Evolutionary conservation across 768 basidiomycete genomes (phyloP).

Genomic region (Lactarius hatsudake): DNA sequence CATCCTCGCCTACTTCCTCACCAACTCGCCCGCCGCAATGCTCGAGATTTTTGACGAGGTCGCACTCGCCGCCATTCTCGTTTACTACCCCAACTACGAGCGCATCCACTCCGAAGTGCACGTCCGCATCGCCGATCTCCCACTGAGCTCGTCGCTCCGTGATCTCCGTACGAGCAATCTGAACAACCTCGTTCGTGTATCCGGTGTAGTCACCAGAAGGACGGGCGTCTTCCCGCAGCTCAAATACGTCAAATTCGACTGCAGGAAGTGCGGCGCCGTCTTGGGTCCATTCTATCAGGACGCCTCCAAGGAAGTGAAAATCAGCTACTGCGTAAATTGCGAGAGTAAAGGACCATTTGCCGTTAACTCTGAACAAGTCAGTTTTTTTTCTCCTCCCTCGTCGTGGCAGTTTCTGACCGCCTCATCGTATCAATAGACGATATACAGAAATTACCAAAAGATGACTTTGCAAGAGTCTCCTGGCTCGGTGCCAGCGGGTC

Average conservation of each 20-base stretch:
- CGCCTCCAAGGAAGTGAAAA: conserved; percentile 87
- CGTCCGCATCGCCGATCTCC: conserved; percentile 93
- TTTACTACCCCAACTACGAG: conserved; percentile 94
- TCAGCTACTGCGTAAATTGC: conserved; percentile 93
- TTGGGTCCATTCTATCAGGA: conserved; percentile 99
- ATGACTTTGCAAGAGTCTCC: conserved; percentile 99
- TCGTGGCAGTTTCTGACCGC: neutral
- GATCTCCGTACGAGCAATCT: conserved; percentile 90
- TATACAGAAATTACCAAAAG: conserved; percentile 98
- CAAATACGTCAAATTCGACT: conserved; percentile 99
- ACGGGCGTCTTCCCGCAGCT: conserved; percentile 98
- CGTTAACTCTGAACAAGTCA: conserved; percentile 93
- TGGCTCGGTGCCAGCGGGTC: conserved; percentile 95
- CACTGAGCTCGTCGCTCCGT: conserved; percentile 83
- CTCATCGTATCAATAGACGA: conserved; percentile 55
- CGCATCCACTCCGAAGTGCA: conserved; percentile 98
- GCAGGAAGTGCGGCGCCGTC: conserved; percentile 89
- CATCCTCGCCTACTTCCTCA: conserved; percentile 95
- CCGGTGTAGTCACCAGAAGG: conserved; percentile 92
- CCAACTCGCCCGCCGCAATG: conserved; percentile 92
- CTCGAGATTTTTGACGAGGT: conserved; percentile 93
- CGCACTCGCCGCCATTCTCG: conserved; percentile 88
- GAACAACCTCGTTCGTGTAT: conserved; percentile 93
- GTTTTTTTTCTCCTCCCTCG: neutral
- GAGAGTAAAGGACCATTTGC: conserved; percentile 93